phyloP scores from a whole-genome alignment of 768 basidiomycete species.

The Kondoa subrosea region DNA sequence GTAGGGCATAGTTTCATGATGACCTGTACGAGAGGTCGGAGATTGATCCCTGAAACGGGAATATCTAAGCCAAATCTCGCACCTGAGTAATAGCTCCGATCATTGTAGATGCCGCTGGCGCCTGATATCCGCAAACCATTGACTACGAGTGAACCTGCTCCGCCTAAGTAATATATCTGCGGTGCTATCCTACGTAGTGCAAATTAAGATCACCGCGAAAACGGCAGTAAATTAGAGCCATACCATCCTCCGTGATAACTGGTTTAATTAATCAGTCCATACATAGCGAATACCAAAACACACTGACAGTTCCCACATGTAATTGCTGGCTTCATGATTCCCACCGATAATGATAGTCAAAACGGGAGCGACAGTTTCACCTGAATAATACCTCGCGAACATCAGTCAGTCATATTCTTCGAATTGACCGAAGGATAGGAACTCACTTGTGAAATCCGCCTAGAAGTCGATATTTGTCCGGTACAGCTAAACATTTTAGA shows the following conservation, averaged over 20 bases:
- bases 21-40: constrained; percentile 34
- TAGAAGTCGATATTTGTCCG: constrained; percentile 65
- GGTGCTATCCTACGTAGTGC: constrained; percentile 58
- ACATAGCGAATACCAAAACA: background rate
- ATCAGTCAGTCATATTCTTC: background rate
- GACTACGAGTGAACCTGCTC: constrained; percentile 71
- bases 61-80: constrained; percentile 12
- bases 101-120: constrained; percentile 79
- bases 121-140: constrained; percentile 80
- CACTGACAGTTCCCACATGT: constrained; percentile 82
- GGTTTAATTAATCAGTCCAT: background rate
- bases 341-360: constrained; percentile 90
- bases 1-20: constrained; percentile 70
- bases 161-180: constrained; percentile 89
- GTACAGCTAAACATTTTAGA: constrained; percentile 77
- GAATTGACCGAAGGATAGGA: background rate
- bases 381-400: constrained; percentile 63
- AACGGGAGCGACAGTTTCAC: constrained; percentile 60
- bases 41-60: background rate
- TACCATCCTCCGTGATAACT: background rate
- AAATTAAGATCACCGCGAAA: background rate
- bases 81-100: constrained; percentile 53
- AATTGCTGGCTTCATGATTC: constrained; percentile 93
- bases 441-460: constrained; percentile 52
- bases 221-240: background rate